phyloP scores from a whole-genome alignment of 495 filamentous ascomycete genomes.

The Aspergillus diversus region DNA sequence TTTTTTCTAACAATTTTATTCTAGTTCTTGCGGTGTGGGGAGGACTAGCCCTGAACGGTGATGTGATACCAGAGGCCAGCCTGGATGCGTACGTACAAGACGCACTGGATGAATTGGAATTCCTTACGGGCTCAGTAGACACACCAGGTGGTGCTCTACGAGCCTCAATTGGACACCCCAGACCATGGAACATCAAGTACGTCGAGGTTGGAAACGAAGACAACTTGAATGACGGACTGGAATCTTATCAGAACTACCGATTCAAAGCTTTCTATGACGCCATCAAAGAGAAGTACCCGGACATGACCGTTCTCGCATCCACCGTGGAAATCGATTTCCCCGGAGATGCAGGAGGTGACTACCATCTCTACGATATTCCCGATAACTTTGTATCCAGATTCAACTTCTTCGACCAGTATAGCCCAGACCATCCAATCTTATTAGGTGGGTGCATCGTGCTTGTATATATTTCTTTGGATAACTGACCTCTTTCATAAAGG shows the following conservation, averaged over 20 bases:
- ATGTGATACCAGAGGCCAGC: slow-evolving; percentile 36
- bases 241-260: slow-evolving; percentile 48
- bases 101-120: slow-evolving; percentile 67
- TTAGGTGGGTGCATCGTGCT: slow-evolving; percentile 43
- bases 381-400: slow-evolving; percentile 57
- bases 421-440: slow-evolving; percentile 44
- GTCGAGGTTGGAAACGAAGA: slow-evolving; percentile 64
- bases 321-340: slow-evolving; percentile 45
- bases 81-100: slow-evolving; percentile 53
- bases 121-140: slow-evolving; percentile 38
- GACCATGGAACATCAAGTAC: slow-evolving; percentile 51
- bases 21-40: slow-evolving; percentile 60
- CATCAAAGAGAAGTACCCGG: slow-evolving; percentile 52
- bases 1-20: not conserved
- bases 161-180: slow-evolving; percentile 48
- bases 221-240: slow-evolving; percentile 42
- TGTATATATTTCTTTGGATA: not conserved
- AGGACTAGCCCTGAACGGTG: slow-evolving; percentile 62
- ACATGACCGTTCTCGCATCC: slow-evolving; percentile 52
- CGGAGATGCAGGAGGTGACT: slow-evolving; percentile 46
- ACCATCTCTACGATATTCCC: slow-evolving; percentile 53
- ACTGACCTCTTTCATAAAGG: slow-evolving; percentile 25
- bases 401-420: slow-evolving; percentile 54
- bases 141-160: slow-evolving; percentile 49
- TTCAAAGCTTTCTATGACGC: slow-evolving; percentile 50